Evolutionary conservation across 2,329 filamentous ascomycete species (phyloP).

Genomic region (Dactylellina sp.): DNA sequence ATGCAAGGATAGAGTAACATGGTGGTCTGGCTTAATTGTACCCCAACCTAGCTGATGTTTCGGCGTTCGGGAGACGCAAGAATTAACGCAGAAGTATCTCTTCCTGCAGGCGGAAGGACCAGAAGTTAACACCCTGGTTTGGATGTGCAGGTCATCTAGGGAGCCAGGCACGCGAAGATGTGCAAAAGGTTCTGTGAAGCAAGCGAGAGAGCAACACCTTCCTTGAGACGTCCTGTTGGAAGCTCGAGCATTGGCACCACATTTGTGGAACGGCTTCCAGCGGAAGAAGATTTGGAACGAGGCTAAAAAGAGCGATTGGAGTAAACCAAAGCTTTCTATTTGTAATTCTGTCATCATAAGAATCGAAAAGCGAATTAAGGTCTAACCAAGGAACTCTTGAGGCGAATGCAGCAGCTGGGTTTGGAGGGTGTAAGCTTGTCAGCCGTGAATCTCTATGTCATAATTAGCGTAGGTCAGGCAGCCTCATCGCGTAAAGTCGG

Average conservation of each 20-base stretch:
- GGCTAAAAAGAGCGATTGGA: conserved; percentile 12
- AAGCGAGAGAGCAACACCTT: conserved; percentile 29
- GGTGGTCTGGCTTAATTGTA: conserved; percentile 19
- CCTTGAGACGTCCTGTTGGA: conserved; percentile 31
- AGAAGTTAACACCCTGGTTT: conserved; percentile 31
- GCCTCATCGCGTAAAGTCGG: conserved; percentile 54
- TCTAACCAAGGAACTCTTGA: conserved; percentile 29
- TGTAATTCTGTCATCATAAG: conserved; percentile 49
- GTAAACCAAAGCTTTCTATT: conserved; percentile 34
- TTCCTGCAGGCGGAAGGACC: conserved; percentile 52
- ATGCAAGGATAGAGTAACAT: conserved; percentile 49
- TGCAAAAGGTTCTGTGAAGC: conserved; percentile 1
- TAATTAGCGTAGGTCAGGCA: conserved; percentile 41
- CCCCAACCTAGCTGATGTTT: conserved; percentile 36
- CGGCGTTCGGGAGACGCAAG: conserved; percentile 35
- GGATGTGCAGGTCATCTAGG: conserved; percentile 20
- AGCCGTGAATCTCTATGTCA: conserved; percentile 47
- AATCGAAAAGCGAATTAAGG: conserved; percentile 20
- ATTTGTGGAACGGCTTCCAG: conserved; percentile 37
- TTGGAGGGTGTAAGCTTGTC: conserved; percentile 25
- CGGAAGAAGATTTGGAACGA: conserved; percentile 21
- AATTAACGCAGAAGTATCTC: conserved; percentile 22
- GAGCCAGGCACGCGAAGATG: conserved; percentile 37
- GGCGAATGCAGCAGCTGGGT: conserved; percentile 45
- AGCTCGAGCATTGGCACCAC: conserved; percentile 16